A percentile compares a stretch with the other conserved stretches of the same genome.
Evolutionary conservation across 2,329 filamentous ascomycete genomes (phyloP).

Genomic region (Didymella exigua): DNA sequence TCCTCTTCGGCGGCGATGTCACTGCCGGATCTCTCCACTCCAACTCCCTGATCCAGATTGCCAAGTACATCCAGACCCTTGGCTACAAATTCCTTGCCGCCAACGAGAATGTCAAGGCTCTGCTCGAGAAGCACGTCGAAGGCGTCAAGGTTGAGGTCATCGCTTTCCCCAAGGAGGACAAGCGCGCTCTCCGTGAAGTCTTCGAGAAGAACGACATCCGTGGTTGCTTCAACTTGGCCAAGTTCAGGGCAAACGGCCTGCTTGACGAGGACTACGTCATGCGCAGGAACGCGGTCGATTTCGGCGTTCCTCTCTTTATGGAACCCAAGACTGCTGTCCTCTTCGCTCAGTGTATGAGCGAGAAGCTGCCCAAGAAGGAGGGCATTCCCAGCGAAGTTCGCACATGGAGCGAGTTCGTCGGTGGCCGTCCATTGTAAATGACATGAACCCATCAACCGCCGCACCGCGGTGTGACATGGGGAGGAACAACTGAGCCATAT

Average conservation of each 20-base stretch:
- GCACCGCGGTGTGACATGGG: slow-evolving; percentile 4
- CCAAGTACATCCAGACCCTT: slow-evolving; percentile 84
- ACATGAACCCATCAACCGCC: slow-evolving; percentile 3
- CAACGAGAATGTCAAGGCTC: slow-evolving; percentile 77
- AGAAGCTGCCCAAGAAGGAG: slow-evolving; percentile 87
- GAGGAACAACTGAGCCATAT: slow-evolving; percentile 4
- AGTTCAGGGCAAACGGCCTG: slow-evolving; percentile 79
- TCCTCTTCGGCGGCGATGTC: slow-evolving; percentile 88
- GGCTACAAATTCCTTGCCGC: slow-evolving; percentile 95
- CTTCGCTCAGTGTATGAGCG: slow-evolving; percentile 95
- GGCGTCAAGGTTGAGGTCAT: slow-evolving; percentile 82
- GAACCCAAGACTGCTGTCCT: slow-evolving; percentile 97
- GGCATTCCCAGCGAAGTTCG: slow-evolving; percentile 91
- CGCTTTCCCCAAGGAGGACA: slow-evolving; percentile 95
- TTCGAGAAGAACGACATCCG: slow-evolving; percentile 97
- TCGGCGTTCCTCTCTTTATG: slow-evolving; percentile 97
- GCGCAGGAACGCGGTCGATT: slow-evolving; percentile 97
- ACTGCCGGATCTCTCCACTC: slow-evolving; percentile 54
- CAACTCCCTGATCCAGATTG: slow-evolving; percentile 74
- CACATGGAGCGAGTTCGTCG: slow-evolving; percentile 94
- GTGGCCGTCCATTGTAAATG: slow-evolving; percentile 50
- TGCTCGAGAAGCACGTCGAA: slow-evolving; percentile 75
- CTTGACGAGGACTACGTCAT: slow-evolving; percentile 97
- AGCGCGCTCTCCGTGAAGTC: slow-evolving; percentile 89
- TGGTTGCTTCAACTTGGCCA: slow-evolving; percentile 93